phyloP scores from a whole-genome alignment of 2,329 filamentous ascomycete genomes.

The Capronia epimyces region DNA sequence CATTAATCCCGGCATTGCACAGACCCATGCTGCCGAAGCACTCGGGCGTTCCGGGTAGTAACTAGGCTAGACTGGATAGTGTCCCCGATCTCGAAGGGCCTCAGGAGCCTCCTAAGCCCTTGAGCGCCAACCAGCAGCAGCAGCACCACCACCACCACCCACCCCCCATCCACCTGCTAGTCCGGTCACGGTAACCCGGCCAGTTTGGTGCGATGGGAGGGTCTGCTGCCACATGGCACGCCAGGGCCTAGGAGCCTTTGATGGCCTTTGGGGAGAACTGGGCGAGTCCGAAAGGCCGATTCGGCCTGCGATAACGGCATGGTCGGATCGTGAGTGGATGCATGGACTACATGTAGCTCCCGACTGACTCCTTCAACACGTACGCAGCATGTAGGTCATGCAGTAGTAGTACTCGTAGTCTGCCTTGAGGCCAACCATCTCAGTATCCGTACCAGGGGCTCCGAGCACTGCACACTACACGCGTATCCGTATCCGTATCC shows the following conservation, averaged over 20 bases:
- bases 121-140: neutral
- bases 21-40: neutral
- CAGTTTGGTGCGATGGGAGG: neutral
- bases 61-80: neutral
- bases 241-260: neutral
- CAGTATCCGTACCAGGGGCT: too few relatives aligned
- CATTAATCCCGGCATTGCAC: neutral
- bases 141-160: too few relatives aligned
- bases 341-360: neutral
- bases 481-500: too few relatives aligned
- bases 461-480: too few relatives aligned
- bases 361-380: too few relatives aligned
- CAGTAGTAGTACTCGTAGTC: neutral
- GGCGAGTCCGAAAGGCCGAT: neutral
- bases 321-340: neutral
- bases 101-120: neutral
- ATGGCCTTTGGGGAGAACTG: neutral
- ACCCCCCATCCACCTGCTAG: neutral
- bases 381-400: too few relatives aligned
- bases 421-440: too few relatives aligned
- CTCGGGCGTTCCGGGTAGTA: neutral
- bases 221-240: constrained; percentile 14
- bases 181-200: neutral
- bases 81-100: neutral
- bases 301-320: constrained; percentile 6